Conservation (phyloP, 202 grass and related monocot species). For the Dendrocalamus latiflorus region DNA sequence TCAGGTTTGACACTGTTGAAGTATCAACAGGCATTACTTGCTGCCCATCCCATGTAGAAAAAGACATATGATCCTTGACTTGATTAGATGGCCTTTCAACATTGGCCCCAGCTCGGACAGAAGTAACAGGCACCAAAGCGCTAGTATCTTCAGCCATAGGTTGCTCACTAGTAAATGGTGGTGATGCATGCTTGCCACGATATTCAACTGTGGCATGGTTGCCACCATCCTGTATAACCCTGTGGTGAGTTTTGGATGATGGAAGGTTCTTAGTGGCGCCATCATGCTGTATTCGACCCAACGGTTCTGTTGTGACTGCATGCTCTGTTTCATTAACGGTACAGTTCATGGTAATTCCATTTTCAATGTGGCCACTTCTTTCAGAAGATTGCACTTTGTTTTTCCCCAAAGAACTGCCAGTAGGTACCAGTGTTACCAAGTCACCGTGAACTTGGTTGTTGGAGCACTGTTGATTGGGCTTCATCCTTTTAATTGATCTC, state of each 20-base stretch:
- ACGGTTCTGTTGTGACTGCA: conserved; percentile 8
- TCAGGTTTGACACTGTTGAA: conserved; percentile 34
- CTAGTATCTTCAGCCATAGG: conserved; percentile 25
- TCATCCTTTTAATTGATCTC: conserved; percentile 42
- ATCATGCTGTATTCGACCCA: conserved; percentile 13
- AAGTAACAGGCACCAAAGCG: conserved; percentile 20
- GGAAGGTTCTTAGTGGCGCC: conserved; percentile 18
- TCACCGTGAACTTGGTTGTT: conserved; percentile 30
- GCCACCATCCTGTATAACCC: conserved; percentile 19
- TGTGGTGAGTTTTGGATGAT: conserved; percentile 15
- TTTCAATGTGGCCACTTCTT: conserved; percentile 31
- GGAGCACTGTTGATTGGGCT: conserved; percentile 27
- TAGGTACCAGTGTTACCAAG: conserved; percentile 20
- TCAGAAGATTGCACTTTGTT: conserved; percentile 27
- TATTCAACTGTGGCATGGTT: conserved; percentile 21
- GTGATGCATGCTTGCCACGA: conserved; percentile 11
- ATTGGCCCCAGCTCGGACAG: background rate
- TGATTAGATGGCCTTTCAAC: conserved; percentile 10
- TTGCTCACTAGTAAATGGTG: conserved; percentile 20
- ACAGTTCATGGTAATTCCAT: conserved; percentile 20
- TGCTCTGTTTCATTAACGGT: conserved; percentile 18
- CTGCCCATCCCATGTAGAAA: conserved; percentile 7
- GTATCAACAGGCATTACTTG: conserved; percentile 26
- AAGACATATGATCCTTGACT: conserved; percentile 3
- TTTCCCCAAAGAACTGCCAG: conserved; percentile 31